These are phyloP conservation scores for Fusarium pseudoanthophilum DNA, from an alignment of 2,329 filamentous ascomycete genomes.

Conservation along the genomic window DNA sequence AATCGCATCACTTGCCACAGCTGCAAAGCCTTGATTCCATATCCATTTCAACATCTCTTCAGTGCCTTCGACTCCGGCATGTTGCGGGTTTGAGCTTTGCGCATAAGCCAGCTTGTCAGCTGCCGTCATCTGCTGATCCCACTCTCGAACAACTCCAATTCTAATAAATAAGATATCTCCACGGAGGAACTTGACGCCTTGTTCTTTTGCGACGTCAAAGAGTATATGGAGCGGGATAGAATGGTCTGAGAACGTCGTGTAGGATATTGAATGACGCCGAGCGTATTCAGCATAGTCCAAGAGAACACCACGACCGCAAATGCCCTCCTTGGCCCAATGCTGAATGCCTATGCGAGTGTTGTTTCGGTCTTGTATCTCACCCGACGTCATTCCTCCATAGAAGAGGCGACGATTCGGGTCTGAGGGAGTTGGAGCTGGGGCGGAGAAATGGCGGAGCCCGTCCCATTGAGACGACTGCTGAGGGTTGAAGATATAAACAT, in stretches of 20 bases:
- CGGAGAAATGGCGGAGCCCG: slow-evolving; percentile 1
- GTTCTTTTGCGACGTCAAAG: neutral
- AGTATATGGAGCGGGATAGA: neutral
- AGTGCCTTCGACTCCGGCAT: slow-evolving; percentile 1
- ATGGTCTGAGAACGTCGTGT: neutral
- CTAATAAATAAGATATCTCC: neutral
- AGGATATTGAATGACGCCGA: neutral
- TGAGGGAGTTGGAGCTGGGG: neutral
- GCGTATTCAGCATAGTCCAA: slow-evolving; percentile 1
- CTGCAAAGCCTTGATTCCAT: slow-evolving; percentile 3
- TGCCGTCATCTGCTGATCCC: neutral
- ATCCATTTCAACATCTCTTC: slow-evolving; percentile 11
- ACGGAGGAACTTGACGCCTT: neutral
- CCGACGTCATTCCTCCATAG: slow-evolving; percentile 1
- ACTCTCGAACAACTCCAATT: neutral
- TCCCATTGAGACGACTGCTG: slow-evolving; percentile 12
- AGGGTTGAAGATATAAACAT: slow-evolving; percentile 7
- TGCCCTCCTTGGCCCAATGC: slow-evolving; percentile 3
- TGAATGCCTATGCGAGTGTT: neutral
- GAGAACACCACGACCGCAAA: slow-evolving; percentile 1
- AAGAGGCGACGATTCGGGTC: neutral
- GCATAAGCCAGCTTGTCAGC: neutral
- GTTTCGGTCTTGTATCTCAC: neutral
- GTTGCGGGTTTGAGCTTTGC: neutral
- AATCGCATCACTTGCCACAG: neutral